phyloP scores from a whole-genome alignment of 148 eudicot genomes.

The Pharnaceum exiguum region DNA sequence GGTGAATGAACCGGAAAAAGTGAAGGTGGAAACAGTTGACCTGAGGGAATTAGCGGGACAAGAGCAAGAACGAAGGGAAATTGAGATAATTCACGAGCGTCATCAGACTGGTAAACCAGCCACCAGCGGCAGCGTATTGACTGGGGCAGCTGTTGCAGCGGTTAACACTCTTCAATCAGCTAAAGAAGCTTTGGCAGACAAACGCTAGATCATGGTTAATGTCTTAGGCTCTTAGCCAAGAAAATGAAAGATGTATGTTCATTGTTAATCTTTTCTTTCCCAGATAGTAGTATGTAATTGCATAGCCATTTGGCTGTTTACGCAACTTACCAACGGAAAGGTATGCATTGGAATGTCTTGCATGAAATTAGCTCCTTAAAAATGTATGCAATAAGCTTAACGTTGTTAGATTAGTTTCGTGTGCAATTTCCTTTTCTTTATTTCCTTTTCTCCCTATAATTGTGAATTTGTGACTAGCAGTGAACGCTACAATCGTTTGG shows the following conservation, averaged over 20 bases:
- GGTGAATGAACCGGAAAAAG: slow-evolving; percentile 4
- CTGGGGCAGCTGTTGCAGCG: slow-evolving; percentile 33
- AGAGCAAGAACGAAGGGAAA: slow-evolving; percentile 23
- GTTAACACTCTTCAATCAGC: slow-evolving; percentile 38
- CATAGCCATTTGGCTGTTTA: too few relatives aligned
- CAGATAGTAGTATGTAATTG: too few relatives aligned
- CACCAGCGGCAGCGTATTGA: slow-evolving; percentile 28
- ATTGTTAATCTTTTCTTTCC: neutral
- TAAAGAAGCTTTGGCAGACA: slow-evolving; percentile 26
- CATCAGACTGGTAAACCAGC: slow-evolving; percentile 20
- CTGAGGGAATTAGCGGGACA: slow-evolving; percentile 32
- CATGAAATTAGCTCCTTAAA: too few relatives aligned
- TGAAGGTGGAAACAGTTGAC: slow-evolving; percentile 34
- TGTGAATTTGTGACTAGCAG: too few relatives aligned
- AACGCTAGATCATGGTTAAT: neutral
- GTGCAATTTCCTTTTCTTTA: too few relatives aligned
- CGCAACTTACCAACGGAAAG: too few relatives aligned
- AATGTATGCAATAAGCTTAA: too few relatives aligned
- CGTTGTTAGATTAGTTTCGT: too few relatives aligned
- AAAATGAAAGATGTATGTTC: neutral
- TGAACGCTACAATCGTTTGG: too few relatives aligned
- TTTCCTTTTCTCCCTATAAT: too few relatives aligned
- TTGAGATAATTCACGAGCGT: slow-evolving; percentile 35
- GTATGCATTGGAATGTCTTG: too few relatives aligned
- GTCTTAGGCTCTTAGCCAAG: neutral